Evolutionary conservation across 495 filamentous ascomycete species (phyloP).

Genomic region (Penicillium herquei): DNA sequence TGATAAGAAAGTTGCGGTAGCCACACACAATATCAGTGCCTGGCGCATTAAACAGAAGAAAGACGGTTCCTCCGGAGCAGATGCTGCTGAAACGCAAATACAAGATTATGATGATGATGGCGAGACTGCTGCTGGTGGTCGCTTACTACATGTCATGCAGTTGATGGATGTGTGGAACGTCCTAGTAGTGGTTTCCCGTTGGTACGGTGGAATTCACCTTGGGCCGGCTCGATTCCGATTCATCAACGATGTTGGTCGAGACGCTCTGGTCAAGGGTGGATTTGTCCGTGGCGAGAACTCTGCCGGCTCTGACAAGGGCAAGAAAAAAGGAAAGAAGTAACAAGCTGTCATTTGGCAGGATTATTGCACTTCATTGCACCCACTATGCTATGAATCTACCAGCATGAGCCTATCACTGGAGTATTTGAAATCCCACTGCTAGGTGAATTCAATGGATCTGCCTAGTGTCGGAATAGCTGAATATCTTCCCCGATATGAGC

Average conservation of each 20-base stretch:
- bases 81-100: constrained; percentile 54
- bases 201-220: constrained; percentile 89
- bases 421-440: too few relatives aligned
- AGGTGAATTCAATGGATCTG: too few relatives aligned
- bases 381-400: not conserved
- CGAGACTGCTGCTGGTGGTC: constrained; percentile 87
- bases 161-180: constrained; percentile 91
- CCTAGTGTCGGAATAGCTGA: too few relatives aligned
- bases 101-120: constrained; percentile 97
- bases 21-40: constrained; percentile 87
- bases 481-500: too few relatives aligned
- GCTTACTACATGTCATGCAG: constrained; percentile 86
- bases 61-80: constrained; percentile 23
- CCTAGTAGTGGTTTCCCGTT: constrained; percentile 90
- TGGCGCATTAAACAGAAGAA: constrained; percentile 56
- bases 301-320: constrained; percentile 44
- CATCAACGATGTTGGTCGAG: constrained; percentile 82
- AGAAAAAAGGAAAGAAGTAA: constrained; percentile 61
- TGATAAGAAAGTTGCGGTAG: constrained; percentile 77
- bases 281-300: constrained; percentile 51
- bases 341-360: too few relatives aligned
- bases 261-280: constrained; percentile 79
- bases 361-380: too few relatives aligned
- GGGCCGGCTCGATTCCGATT: constrained; percentile 87
- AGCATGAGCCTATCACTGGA: not conserved